Evolutionary conservation across 1,284 basidiomycete species (phyloP), one percentile per base, ranked within the genome.

Genomic region (Pterula multifida): DNA sequence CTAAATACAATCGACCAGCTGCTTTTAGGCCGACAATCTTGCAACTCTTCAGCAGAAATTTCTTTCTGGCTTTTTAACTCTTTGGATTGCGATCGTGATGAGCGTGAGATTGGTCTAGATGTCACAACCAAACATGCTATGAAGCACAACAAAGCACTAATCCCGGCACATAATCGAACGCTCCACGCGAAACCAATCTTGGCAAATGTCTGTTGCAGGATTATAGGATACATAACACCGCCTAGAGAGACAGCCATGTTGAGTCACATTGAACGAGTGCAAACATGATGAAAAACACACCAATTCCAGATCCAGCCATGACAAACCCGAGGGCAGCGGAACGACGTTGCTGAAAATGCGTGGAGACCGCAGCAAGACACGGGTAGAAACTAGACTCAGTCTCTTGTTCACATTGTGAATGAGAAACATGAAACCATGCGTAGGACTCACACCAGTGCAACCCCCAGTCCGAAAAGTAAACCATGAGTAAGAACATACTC

Each of bases 201-300:
- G 32, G 61, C 54, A 57, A 84, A 81, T 12, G 85, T 71, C 22
- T 65, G 66, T 53, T 76, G 75, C 23, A 85, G 68, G 64, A 83
- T 68, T 51, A 85, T 75, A 0, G 83, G 81, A 55, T 76, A 85
- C 6, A 83, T 64, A 2, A 85, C 76, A 3, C 83, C 83, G 22
- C 81, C 81, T 73, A 58, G 51, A 36, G 62, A 61, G 50, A 24
- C 26, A 50, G 48, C 32, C 55, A 50, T 15, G 53, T 36, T 11
- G 56, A 52, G n/a, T n/a, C 11, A 52, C 51, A 39, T 54, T 50
- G 49, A 55, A 15, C 36, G 49, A 47, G 49, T 49, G 50, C 44
- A 50, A 44, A 2, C 50, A 11, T 45, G 25, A 36, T 26, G 36
- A 22, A 58, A 17, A 11, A 6, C 62, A 54, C 56, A 78, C 78